Evolutionary conservation across 2,329 filamentous ascomycete genomes (phyloP).

Genomic region (Pseudogymnoascus pannorum): DNA sequence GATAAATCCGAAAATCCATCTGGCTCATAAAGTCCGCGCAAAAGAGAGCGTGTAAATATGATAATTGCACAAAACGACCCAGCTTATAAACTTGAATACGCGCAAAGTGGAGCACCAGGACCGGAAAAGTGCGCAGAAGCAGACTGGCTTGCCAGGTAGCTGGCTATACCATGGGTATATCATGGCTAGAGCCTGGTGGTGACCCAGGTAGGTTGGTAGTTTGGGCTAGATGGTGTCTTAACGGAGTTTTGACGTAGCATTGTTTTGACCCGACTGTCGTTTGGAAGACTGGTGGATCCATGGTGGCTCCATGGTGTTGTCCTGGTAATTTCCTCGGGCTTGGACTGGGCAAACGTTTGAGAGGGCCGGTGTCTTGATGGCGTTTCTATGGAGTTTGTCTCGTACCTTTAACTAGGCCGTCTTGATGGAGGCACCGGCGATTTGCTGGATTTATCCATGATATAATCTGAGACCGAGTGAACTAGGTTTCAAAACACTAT

Average conservation of each 20-base stretch:
- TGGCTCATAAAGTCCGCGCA: too few relatives aligned
- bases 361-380: too few relatives aligned
- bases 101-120: too few relatives aligned
- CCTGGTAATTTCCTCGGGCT: not conserved
- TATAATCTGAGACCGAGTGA: not conserved
- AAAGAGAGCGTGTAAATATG: not conserved
- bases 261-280: not conserved
- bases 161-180: not conserved
- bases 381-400: too few relatives aligned
- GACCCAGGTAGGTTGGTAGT: not conserved
- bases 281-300: too few relatives aligned
- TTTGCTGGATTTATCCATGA: not conserved
- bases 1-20: too few relatives aligned
- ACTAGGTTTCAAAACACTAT: not conserved
- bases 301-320: too few relatives aligned
- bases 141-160: not conserved
- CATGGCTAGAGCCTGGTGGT: not conserved
- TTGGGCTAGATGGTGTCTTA: not conserved
- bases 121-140: not conserved
- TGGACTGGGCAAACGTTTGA: too few relatives aligned
- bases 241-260: not conserved
- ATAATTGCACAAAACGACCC: not conserved
- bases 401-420: too few relatives aligned
- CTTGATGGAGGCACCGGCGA: too few relatives aligned
- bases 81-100: not conserved